phyloP scores from a whole-genome alignment of 1,284 basidiomycete species.

The Ganoderma lucidum region DNA sequence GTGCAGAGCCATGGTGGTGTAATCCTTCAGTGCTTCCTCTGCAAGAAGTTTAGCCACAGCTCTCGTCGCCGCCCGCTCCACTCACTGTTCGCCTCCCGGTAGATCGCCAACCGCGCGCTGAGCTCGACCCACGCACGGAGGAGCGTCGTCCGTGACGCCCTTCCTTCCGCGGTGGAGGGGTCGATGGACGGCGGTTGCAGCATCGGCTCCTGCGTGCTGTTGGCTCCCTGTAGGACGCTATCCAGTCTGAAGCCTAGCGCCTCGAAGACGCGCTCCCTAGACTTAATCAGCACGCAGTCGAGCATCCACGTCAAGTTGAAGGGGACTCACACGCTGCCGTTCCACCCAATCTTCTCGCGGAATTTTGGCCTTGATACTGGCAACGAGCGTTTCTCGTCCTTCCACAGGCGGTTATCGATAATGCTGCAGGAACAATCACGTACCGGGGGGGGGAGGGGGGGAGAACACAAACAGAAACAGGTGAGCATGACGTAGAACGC shows the following conservation, averaged over 20 bases:
- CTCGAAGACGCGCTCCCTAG: conserved; percentile 63
- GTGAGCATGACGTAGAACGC: neutral
- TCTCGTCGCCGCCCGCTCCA: neutral
- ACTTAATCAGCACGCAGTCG: conserved; percentile 15
- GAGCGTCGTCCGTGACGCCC: conserved; percentile 62
- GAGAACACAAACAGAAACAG: neutral
- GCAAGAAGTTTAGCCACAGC: conserved; percentile 6
- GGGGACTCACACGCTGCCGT: conserved; percentile 53
- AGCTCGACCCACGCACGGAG: conserved; percentile 82
- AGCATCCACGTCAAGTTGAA: conserved; percentile 35
- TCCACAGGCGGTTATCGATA: conserved; percentile 78
- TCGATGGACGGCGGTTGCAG: conserved; percentile 68
- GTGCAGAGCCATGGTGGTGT: conserved; percentile 25
- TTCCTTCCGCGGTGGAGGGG: conserved; percentile 51
- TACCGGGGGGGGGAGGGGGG: too few species aligned
- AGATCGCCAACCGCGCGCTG: conserved; percentile 69
- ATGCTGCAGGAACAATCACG: conserved; percentile 46
- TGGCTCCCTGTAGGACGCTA: conserved; percentile 9
- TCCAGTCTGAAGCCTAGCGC: conserved; percentile 61
- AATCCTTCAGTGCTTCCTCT: conserved; percentile 34
- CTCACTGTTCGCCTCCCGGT: conserved; percentile 47
- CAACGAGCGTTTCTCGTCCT: conserved; percentile 65
- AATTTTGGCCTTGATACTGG: conserved; percentile 63
- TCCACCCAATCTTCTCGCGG: conserved; percentile 74
- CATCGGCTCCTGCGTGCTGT: conserved; percentile 43